These are phyloP conservation scores for Boletus coccyginus DNA, from an alignment of 768 basidiomycete species.

Conservation along the genomic window DNA sequence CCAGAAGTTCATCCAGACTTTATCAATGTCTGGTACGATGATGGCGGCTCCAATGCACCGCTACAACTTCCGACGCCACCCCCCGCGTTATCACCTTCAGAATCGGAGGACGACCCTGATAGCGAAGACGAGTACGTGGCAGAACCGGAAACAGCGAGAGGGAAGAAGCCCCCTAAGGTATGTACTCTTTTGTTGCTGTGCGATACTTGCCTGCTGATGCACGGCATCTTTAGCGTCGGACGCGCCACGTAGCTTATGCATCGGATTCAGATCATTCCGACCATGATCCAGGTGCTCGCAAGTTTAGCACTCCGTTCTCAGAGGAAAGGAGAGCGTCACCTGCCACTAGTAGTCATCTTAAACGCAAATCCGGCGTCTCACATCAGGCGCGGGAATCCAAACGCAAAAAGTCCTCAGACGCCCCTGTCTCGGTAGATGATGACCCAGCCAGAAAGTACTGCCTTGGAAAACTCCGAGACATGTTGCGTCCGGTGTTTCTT, in stretches of 20 bases:
- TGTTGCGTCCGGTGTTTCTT: slow-evolving; percentile 68
- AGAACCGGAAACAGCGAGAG: slow-evolving; percentile 36
- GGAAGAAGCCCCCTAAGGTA: slow-evolving; percentile 43
- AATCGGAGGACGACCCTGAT: slow-evolving; percentile 47
- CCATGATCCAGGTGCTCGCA: slow-evolving; percentile 12
- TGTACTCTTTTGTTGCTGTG: slow-evolving; percentile 23
- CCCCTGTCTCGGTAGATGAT: slow-evolving; percentile 42
- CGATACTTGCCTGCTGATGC: slow-evolving; percentile 12
- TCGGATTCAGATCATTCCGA: slow-evolving; percentile 47
- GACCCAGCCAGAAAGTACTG: slow-evolving; percentile 82
- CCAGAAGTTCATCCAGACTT: slow-evolving; percentile 53
- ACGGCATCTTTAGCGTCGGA: slow-evolving; percentile 38
- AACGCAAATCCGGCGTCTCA: slow-evolving; percentile 52
- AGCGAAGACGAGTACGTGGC: slow-evolving; percentile 76
- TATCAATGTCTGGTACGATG: slow-evolving; percentile 18
- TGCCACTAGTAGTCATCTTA: slow-evolving; percentile 32
- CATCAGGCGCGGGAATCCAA: slow-evolving; percentile 39
- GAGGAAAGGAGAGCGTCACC: slow-evolving; percentile 24
- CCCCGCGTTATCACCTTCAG: slow-evolving; percentile 37
- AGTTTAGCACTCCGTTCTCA: slow-evolving; percentile 13
- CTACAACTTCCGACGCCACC: slow-evolving; percentile 25
- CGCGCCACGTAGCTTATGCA: slow-evolving; percentile 38
- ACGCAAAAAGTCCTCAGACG: slow-evolving; percentile 48
- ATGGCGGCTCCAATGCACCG: slow-evolving; percentile 21
- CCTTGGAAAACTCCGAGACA: slow-evolving; percentile 67